Conservation (phyloP, 192 early-diverging fungal genomes). For the Chytriomyces sp. region DNA sequence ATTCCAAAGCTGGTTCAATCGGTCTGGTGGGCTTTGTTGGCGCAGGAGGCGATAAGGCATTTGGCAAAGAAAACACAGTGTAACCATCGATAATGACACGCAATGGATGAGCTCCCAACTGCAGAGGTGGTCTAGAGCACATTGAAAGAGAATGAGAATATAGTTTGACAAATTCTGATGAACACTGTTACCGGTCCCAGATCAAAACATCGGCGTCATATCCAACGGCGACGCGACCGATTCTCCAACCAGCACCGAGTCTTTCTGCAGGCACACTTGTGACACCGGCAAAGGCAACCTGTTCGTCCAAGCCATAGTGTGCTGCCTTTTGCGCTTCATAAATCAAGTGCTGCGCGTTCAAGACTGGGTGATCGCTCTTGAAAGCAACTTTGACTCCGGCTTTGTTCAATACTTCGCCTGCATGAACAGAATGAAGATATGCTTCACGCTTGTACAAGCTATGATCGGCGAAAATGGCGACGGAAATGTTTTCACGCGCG, state of each 20-base stretch:
- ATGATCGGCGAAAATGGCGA: constrained; percentile 72
- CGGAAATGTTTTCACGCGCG: constrained; percentile 67
- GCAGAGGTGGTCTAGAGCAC: constrained; percentile 61
- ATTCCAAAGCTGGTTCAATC: constrained; percentile 2
- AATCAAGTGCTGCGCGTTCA: constrained; percentile 70
- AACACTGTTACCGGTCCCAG: constrained; percentile 56
- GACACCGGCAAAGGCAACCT: constrained; percentile 64
- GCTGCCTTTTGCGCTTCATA: constrained; percentile 76
- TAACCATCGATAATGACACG: constrained; percentile 78
- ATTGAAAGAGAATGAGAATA: too few relatives aligned
- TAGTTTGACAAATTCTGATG: not conserved
- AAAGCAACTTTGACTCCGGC: constrained; percentile 76
- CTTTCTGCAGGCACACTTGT: constrained; percentile 75
- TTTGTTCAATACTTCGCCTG: constrained; percentile 63
- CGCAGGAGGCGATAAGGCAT: not conserved
- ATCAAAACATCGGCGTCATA: constrained; percentile 84
- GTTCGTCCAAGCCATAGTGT: constrained; percentile 72
- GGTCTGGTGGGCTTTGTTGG: not conserved
- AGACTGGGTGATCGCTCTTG: constrained; percentile 80
- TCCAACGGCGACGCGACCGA: constrained; percentile 68
- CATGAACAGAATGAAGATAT: constrained; percentile 59
- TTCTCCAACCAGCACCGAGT: constrained; percentile 71
- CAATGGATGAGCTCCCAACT: constrained; percentile 72
- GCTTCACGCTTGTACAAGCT: constrained; percentile 78
- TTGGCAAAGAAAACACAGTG: constrained; percentile 41